These are phyloP conservation scores for Pascua guehoae DNA, from an alignment of 1,284 basidiomycete genomes.

Conservation along the genomic window DNA sequence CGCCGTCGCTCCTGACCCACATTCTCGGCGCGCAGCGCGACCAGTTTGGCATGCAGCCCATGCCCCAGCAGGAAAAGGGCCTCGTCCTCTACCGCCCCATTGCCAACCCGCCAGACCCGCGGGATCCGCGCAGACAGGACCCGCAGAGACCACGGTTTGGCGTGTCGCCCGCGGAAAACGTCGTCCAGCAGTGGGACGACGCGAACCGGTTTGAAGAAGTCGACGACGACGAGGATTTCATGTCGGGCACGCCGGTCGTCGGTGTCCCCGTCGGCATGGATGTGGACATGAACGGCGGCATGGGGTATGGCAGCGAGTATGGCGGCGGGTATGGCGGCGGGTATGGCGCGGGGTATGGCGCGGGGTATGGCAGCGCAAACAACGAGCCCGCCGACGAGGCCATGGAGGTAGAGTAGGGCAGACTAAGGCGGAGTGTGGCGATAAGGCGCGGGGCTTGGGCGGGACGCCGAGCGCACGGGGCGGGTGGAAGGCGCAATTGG, in stretches of 20 bases:
- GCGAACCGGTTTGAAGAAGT: slow-evolving; percentile 11
- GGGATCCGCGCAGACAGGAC: no score
- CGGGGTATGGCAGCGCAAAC: neutral
- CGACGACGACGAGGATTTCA: slow-evolving; percentile 16
- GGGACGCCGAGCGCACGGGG: no score
- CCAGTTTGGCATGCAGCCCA: slow-evolving; percentile 9
- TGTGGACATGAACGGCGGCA: neutral
- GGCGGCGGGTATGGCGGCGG: no score
- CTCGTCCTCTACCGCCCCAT: slow-evolving; percentile 41
- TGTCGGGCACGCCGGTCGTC: neutral
- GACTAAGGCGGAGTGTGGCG: neutral
- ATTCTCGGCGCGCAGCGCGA: slow-evolving; percentile 36
- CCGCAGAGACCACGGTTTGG: slow-evolving; percentile 11
- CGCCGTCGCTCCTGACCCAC: slow-evolving; percentile 43
- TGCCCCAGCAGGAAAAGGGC: slow-evolving; percentile 17
- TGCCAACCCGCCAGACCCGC: neutral
- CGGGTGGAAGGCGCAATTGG: no score
- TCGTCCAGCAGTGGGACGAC: slow-evolving; percentile 14
- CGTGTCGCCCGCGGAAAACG: slow-evolving; percentile 13
- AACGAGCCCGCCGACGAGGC: slow-evolving; percentile 5
- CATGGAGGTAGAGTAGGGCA: slow-evolving; percentile 10
- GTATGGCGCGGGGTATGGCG: no score
- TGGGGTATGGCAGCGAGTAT: neutral
- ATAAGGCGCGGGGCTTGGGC: no score
- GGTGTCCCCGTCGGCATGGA: slow-evolving; percentile 1